Base-by-base conservation (phyloP, 1,284 basidiomycete genomes). In the Peniophora sp. region DNA sequence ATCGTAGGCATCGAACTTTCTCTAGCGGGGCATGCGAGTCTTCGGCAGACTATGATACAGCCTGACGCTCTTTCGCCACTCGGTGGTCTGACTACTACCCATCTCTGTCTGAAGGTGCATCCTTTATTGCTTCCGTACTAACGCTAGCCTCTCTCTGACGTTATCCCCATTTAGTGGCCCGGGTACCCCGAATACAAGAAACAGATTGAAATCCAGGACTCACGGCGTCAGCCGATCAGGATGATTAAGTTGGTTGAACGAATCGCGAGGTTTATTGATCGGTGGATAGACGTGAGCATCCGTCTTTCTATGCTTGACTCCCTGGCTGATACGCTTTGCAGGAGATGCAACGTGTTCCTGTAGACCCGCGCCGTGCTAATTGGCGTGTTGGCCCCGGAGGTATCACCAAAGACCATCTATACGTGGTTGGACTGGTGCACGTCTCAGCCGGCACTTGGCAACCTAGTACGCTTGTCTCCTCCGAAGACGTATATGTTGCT, bases 391-490 rank as follows among this genome's bases (percentile, higher is more conserved):
- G 55, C 9, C 43, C 20, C 6, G 47, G 41, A 8, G 20, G 17
- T 20, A 55, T 55, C 27, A 55, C 41, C 3, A 24, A 18, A 36
- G 35, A 51, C 3, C 49, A 55, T 3, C 49, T 55, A 18, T 24
- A 51, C 15, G 36, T 55, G 24, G 50, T 55, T 14, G 54, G 54
- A 2, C 32, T 55, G 34, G 48, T 55, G 15, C 54, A 55, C 37
- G 54, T 55, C 23, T 55, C 53, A 1, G 47, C 39, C 0, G 54
- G 53, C 17, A 50, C 44, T 9, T 55, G 54, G 54, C 52, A 49
- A 53, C 54, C 54, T 3, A 50, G 55, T 17, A 53, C 54, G 3
- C 54, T n/a, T n/a, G 51, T 37, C 10, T 54, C 24, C 32, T n/a
- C 23, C 14, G 6, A 15, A 50, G 20, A 23, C 51, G 15, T 50